Evolutionary conservation across 192 early-diverging fungal species (phyloP).

Genomic region (Linnemannia zychae): DNA sequence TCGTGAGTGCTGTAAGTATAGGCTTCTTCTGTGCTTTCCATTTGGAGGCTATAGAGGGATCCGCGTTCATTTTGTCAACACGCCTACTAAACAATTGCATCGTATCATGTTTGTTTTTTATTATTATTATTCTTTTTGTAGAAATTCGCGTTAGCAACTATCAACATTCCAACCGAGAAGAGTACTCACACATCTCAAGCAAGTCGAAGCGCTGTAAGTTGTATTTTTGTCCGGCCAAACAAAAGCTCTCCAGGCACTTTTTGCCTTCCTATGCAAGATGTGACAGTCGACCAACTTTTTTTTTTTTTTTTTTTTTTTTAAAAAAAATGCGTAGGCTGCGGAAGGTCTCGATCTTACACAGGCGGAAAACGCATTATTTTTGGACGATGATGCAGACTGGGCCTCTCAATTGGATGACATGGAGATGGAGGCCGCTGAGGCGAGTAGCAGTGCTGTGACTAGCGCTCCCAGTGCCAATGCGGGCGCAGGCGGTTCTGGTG

Average conservation of each 20-base stretch:
- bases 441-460: not conserved
- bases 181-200: not conserved
- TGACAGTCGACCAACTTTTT: not conserved
- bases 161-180: conserved; percentile 1
- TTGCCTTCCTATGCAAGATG: not conserved
- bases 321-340: no score
- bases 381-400: conserved; percentile 47
- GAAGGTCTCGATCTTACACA: conserved; percentile 27
- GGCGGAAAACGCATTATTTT: conserved; percentile 36
- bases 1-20: conserved; percentile 34
- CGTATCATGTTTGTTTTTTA: not conserved
- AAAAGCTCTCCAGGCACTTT: no score
- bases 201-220: conserved; percentile 1
- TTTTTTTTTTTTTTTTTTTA: no score
- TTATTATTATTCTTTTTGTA: no score
- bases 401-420: conserved; percentile 29
- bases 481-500: not conserved
- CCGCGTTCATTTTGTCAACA: not conserved
- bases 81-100: not conserved
- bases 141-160: conserved; percentile 39
- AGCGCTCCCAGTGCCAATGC: not conserved
- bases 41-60: not conserved
- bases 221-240: no score
- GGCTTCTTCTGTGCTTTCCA: not conserved
- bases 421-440: conserved; percentile 36